These are phyloP conservation scores for Tylopilus vinaceipallidus DNA, from an alignment of 768 basidiomycete genomes.

Conservation along the genomic window DNA sequence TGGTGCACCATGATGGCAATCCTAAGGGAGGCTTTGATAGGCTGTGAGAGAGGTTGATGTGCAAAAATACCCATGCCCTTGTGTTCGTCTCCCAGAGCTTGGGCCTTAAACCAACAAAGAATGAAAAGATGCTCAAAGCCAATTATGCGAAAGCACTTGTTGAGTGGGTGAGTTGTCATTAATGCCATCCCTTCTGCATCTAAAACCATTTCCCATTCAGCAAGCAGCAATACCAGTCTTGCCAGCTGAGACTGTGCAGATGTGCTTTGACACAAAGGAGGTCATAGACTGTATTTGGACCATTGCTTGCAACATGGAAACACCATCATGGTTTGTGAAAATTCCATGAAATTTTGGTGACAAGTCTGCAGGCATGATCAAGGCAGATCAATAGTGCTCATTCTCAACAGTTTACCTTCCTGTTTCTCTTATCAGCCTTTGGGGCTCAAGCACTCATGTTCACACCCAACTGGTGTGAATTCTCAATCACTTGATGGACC, in stretches of 20 bases:
- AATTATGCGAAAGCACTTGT: constrained; percentile 6
- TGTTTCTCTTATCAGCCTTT: not conserved
- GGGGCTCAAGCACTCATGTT: not conserved
- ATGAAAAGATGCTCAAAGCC: not conserved
- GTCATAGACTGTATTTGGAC: too few species aligned
- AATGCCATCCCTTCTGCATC: too few species aligned
- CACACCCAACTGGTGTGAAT: not conserved
- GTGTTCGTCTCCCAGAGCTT: not conserved
- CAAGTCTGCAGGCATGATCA: not conserved
- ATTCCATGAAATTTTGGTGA: not conserved
- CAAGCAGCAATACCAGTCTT: too few species aligned
- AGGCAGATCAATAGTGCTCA: constrained; percentile 3
- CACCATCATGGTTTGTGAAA: too few species aligned
- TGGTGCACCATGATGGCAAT: not conserved
- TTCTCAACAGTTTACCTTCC: not conserved
- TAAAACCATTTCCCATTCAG: too few species aligned
- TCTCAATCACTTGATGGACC: not conserved
- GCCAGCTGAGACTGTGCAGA: too few species aligned
- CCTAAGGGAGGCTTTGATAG: not conserved
- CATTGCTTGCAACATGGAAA: too few species aligned
- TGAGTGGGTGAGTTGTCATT: constrained; percentile 5
- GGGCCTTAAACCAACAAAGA: not conserved
- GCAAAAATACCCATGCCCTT: not conserved
- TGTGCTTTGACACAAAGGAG: too few species aligned
- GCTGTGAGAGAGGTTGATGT: not conserved